Base-by-base conservation (phyloP, 2,329 filamentous ascomycete genomes). In the Pseudofabraea citricarpa region DNA sequence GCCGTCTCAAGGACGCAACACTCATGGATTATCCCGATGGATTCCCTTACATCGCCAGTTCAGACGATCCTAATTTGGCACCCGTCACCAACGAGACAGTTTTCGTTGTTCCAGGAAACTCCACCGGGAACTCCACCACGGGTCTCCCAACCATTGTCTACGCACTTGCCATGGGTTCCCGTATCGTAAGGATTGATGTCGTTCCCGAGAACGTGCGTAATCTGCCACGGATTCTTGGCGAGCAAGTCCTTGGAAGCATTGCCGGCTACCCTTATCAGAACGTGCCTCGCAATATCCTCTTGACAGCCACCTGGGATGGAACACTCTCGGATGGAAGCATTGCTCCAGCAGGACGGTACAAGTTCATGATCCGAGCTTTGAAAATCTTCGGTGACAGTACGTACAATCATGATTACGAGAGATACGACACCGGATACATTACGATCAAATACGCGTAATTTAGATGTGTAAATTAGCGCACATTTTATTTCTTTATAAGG, bases 1-100 rank as follows among this genome's bases (percentile, higher is more conserved):
- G 67, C 32, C 67, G 63, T 49, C 43, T 71, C 44, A 57, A 64
- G 26, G 33, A 47, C 2, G 46, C 49, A 2, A 42, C 45, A 2
- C 33, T 52, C n/a, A 36, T 59, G 9, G 36, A 49, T 24, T 37
- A 31, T 12, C 23, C 22, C 5, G 36, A 44, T 31, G 40, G 45
- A 29, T 46, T 50, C 21, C 46, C 51, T 18, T 51, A 47, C 32
- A 40, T 55, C 43, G 37, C 57, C 22, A 55, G 52, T 42, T 24
- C 42, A 16, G 50, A 52, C 36, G 46, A 48, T 32, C 43, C 46
- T 1, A 46, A 26, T 9, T 15, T 44, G 1, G 45, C 38, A 5
- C 55, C 57, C 6, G 47, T 67, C 0, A 22, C 56, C 0, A 51
- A 57, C 47, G 67, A 70, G 5, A 37, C 33, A 22, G 22, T 21